phyloP scores from a whole-genome alignment of 2,329 filamentous ascomycete species.

The Beauveria bassiana region DNA sequence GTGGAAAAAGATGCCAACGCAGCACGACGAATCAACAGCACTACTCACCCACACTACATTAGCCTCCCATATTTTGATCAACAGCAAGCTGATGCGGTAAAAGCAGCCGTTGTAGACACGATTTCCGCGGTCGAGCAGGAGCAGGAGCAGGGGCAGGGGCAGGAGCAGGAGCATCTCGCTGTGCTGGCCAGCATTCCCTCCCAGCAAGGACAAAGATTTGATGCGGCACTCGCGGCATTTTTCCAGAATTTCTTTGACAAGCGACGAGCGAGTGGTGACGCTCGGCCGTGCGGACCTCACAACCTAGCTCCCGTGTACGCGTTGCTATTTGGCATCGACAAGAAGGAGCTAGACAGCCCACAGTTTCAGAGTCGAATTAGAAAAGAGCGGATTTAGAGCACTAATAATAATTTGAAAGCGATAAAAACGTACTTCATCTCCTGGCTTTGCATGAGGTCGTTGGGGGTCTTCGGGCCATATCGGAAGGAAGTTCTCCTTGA shows the following conservation, averaged over 20 bases:
- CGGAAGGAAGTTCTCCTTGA: no score
- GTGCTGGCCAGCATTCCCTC: no score
- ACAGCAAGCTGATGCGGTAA: no score
- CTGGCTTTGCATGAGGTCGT: no score
- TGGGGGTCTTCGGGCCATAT: no score
- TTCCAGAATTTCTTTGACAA: constrained; percentile 13
- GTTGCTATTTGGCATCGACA: constrained; percentile 11
- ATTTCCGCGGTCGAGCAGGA: no score
- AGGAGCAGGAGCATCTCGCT: no score
- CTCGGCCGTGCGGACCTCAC: constrained; percentile 16
- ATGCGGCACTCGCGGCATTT: not conserved
- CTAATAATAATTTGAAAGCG: no score
- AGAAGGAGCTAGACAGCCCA: constrained; percentile 6
- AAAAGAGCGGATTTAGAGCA: not conserved
- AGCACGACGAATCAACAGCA: not conserved
- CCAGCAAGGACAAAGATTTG: no score
- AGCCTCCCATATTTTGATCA: not conserved
- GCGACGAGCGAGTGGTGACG: constrained; percentile 9
- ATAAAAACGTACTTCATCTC: no score
- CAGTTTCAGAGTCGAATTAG: constrained; percentile 5
- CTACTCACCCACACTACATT: not conserved
- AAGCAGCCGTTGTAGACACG: not conserved
- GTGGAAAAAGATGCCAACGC: not conserved
- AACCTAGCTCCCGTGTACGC: constrained; percentile 15
- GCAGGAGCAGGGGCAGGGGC: no score